phyloP scores from a whole-genome alignment of 1,139 yeast species.

The Candida pseudoviswanathii region DNA sequence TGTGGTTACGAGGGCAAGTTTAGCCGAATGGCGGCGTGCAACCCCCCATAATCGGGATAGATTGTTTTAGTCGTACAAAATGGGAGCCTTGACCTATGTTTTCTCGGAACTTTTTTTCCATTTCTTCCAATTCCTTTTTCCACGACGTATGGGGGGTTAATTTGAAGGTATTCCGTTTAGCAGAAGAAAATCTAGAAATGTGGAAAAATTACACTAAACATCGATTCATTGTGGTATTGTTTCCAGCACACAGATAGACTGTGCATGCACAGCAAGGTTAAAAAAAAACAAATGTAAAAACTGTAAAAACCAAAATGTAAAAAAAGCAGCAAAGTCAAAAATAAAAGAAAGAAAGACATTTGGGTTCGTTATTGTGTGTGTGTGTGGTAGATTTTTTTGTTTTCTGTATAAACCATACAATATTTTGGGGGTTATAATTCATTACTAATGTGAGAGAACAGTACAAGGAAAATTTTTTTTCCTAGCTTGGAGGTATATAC shows the following conservation, averaged over 20 bases:
- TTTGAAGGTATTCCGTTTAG: neutral
- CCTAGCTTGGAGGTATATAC: neutral
- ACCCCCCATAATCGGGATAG: constrained; percentile 1
- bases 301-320: too few species aligned
- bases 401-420: constrained; percentile 1
- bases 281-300: neutral
- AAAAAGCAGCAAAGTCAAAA: neutral
- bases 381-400: neutral
- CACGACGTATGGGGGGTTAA: neutral
- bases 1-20: neutral
- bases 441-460: neutral
- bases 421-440: constrained; percentile 2
- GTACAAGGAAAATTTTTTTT: neutral
- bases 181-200: constrained; percentile 1
- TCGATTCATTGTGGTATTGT: neutral
- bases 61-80: neutral
- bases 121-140: neutral
- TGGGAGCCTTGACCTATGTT: neutral
- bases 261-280: constrained; percentile 2
- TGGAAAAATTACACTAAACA: constrained; percentile 2
- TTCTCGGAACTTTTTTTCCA: neutral
- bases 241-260: neutral
- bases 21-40: neutral
- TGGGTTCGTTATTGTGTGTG: neutral
- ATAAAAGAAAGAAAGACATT: neutral